Evolutionary conservation across 805 yeast genomes (phyloP).

Genomic region (Metschnikowia noctiluminum): DNA sequence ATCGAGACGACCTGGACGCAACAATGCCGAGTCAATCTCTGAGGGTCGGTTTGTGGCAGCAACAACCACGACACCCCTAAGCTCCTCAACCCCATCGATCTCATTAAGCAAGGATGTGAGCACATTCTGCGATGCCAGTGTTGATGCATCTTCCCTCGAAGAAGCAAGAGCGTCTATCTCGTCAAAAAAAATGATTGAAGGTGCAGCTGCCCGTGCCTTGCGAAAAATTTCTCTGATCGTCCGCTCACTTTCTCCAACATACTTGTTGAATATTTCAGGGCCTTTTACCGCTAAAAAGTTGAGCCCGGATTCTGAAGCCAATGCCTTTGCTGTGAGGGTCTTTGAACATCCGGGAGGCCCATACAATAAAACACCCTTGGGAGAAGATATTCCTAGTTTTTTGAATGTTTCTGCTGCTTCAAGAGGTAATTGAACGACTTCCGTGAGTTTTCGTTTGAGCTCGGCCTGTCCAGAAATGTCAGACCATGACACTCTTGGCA

Average conservation of each 20-base stretch:
- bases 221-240: constrained; percentile 91
- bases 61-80: constrained; percentile 87
- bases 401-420: constrained; percentile 76
- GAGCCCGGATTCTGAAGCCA: constrained; percentile 95
- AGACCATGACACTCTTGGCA: constrained; percentile 89
- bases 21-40: constrained; percentile 84
- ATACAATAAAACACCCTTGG: constrained; percentile 87
- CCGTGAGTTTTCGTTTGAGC: constrained; percentile 75
- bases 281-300: constrained; percentile 95
- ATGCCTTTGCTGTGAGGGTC: constrained; percentile 93
- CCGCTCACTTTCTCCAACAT: constrained; percentile 93
- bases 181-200: constrained; percentile 93
- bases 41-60: constrained; percentile 98
- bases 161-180: constrained; percentile 93
- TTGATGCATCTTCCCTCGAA: constrained; percentile 60
- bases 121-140: constrained; percentile 78
- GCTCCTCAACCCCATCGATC: constrained; percentile 94
- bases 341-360: constrained; percentile 99
- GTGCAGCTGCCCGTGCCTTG: constrained; percentile 89
- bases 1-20: constrained; percentile 95
- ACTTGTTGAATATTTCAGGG: constrained; percentile 90
- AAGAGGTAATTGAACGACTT: constrained; percentile 89
- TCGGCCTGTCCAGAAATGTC: constrained; percentile 96
- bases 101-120: constrained; percentile 89
- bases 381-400: constrained; percentile 79